Base-by-base conservation (phyloP, 2,329 filamentous ascomycete species). In the Onygenales sp. region DNA sequence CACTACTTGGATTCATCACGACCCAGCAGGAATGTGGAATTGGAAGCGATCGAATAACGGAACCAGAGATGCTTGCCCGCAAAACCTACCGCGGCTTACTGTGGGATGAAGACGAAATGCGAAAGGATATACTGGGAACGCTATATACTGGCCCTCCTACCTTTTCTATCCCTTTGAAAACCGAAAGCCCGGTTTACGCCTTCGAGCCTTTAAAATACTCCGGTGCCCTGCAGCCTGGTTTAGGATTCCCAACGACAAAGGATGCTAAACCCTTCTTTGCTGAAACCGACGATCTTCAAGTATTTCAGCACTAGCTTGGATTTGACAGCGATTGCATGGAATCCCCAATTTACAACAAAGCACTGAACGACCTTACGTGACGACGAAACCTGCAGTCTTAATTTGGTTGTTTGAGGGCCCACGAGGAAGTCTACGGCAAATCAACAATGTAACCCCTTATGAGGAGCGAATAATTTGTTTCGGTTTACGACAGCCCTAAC, bases 11-110 rank as follows among this genome's bases (percentile, higher is more conserved):
- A 42, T 65, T 66, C 32, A 48, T 67, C 9, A 36, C 56, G 14
- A 61, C 62, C 4, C 65, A 67, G 49, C 62, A 63, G 43, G 62
- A 64, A 34, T 67, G 65, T 50, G 63, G 62, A 4, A 57, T 67
- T 34, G 62, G 63, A 4, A 59, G 58, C 4, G 53, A 60, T 11
- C 45, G 51, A 11, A 53, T 66, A 42, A 57, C 60, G 14, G 53
- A 58, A 42, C 53, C 54, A 8, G 62, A 62, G 17, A 47, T 63
- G 5, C 32, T 54, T n/a, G 61, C 64, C n/a, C 61, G 62, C 31
- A 56, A 60, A 21, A 57, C 52, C 13, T 59, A 53, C 48, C 53
- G 54, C 32, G 46, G 46, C 5, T 51, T 52, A n/a, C 56, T 64
- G 17, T 65, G 62, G 62, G 57, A 65, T 34, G 64, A 67, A 51